Conservation (phyloP, 345 rosid species). For the Citrus cavaleriei region DNA sequence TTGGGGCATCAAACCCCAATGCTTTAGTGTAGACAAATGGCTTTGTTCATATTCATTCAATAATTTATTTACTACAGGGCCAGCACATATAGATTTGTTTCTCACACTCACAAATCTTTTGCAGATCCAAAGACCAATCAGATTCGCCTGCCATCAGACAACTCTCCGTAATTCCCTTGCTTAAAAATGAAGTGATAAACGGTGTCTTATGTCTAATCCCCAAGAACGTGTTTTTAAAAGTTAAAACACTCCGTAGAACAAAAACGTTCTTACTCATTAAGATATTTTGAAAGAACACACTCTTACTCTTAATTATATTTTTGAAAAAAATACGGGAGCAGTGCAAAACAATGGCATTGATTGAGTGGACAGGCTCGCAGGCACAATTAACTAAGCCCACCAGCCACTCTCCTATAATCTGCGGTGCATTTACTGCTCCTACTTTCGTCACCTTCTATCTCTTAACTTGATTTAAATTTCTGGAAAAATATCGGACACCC, state of each 20-base stretch:
- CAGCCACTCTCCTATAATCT: background rate
- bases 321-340: no score
- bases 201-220: no score
- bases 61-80: background rate
- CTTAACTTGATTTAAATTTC: no score
- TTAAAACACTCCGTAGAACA: no score
- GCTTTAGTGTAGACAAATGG: background rate
- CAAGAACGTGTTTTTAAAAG: no score
- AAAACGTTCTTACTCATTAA: no score
- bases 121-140: background rate
- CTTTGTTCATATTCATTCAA: background rate
- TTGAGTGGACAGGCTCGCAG: no score
- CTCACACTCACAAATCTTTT: background rate
- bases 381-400: background rate
- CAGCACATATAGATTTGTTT: background rate
- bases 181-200: background rate
- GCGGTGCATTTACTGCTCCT: conserved; percentile 4
- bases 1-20: background rate
- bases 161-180: background rate
- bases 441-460: no score
- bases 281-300: no score
- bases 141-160: background rate
- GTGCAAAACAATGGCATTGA: no score
- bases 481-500: background rate
- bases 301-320: no score